A percentile compares a stretch with the other conserved stretches of the same genome.
These are phyloP conservation scores for Aspergillus sp. DNA, from an alignment of 2,329 filamentous ascomycete genomes.

Conservation along the genomic window DNA sequence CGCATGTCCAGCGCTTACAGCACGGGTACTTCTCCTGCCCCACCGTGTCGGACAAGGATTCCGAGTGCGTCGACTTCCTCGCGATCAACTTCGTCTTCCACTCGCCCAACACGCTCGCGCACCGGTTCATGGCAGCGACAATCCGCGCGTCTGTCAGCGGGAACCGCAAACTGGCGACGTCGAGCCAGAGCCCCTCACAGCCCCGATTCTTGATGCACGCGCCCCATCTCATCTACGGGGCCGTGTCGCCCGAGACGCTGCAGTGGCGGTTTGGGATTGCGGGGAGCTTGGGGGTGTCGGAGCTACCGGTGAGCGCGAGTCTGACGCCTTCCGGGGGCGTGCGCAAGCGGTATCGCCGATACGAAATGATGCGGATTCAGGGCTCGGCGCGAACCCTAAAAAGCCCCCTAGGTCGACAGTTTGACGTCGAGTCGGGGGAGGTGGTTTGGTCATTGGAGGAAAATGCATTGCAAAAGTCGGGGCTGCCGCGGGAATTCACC, in stretches of 20 bases:
- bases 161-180: constrained; percentile 1
- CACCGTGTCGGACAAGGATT: constrained; percentile 35
- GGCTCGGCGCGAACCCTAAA: constrained; percentile 38
- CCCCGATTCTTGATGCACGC: constrained; percentile 42
- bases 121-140: constrained; percentile 43
- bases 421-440: constrained; percentile 38
- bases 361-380: constrained; percentile 45
- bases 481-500: constrained; percentile 45
- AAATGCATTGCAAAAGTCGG: constrained; percentile 41
- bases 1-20: constrained; percentile 44
- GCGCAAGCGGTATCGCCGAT: constrained; percentile 37
- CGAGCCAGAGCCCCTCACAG: background rate
- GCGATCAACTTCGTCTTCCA: constrained; percentile 46
- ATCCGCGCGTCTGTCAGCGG: constrained; percentile 31
- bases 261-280: constrained; percentile 43
- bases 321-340: constrained; percentile 36
- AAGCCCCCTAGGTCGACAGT: constrained; percentile 26
- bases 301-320: constrained; percentile 36
- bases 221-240: constrained; percentile 43
- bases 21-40: constrained; percentile 40
- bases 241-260: constrained; percentile 41
- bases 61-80: constrained; percentile 42
- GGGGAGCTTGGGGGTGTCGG: constrained; percentile 40
- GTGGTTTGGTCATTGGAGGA: constrained; percentile 46
- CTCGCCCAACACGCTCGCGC: constrained; percentile 32